Base-by-base conservation (phyloP, 2,329 filamentous ascomycete genomes). In the Aspergillus latus region DNA sequence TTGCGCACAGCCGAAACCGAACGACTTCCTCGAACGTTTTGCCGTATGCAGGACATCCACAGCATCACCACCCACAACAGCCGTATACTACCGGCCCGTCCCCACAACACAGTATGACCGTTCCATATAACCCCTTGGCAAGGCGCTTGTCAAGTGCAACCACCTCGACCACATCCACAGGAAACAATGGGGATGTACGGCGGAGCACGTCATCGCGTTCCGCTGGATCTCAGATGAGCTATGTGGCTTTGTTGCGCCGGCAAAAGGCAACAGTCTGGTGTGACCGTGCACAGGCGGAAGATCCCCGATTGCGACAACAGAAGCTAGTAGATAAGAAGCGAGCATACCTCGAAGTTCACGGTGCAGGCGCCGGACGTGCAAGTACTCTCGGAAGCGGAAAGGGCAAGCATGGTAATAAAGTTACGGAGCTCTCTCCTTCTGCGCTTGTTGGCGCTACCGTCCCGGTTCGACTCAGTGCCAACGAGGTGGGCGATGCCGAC, bases 201-300 rank as follows among this genome's bases (percentile, higher is more conserved):
- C 85, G 92, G 63, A 95, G 90, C 29, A 90, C 87, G 30, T 96
- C 91, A 3, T 89, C 88, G 50, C 86, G 90, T 66, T 95, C 90
- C 21, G 84, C 82, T 60, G 79, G 78, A 54, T 79, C 79, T 13
- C 83, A 84, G 59, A 77, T 88, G n/a, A 87, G 91, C 62, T 99
- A 99, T 74, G 94, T 99, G 50, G 92, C 94, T 36, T 82, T 97
- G n/a, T 88, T 99, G 77, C 86, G 94, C 60, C 93, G 92, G 72
- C 94, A 99, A 76, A 97, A 97, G 73, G 94, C 92, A 32, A 99
- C 94, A 0, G 94, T 99, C 4, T 99, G 94, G 94, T 97, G 92
- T 78, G 94, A 97, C 71, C 88, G 92, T 52, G 84, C 93, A 8
- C 94, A 99, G 72, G 87, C 90, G 60, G 92, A 97, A 74, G 94